Base-by-base conservation (phyloP, 345 rosid species). In the Salix arbutifolia region DNA sequence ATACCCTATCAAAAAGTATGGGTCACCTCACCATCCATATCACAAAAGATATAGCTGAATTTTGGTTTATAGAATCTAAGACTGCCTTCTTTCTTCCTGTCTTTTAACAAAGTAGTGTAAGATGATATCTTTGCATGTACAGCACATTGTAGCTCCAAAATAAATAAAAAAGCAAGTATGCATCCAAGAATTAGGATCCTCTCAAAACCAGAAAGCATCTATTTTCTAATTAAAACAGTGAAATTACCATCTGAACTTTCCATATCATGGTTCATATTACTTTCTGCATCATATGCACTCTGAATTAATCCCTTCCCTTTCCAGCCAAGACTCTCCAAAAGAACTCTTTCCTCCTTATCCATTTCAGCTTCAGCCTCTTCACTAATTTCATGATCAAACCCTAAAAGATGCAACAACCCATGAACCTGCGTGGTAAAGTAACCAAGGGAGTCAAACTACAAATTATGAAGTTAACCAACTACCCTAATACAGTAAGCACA, bases 301-400 rank as follows among this genome's bases (percentile, higher is more conserved):
- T 88, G 91, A 85, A 96, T 93, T 48, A 96, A 84, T 76, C 99
- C 97, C 83, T 96, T 96, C 48, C 98, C 99, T 77, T 86, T 91
- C 99, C 99, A 93, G 37, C 94, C 96, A 72, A 96, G 97, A 80
- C 87, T 88, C 77, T 89, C 87, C 67, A 93, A 78, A 81, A 96
- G 87, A 73, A 82, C 69, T 83, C 87, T 92, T 80, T 96, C 99
- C 78, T 88, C 93, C 82, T 89, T 85, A 84, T 93, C 98, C 99
- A 93, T 96, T 86, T 96, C 98, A 83, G 84, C 84, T 86, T 96
- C 98, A 69, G 98, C 99, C 79, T 90, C 96, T 65, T 91, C 94
- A 21, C 97, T 88, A 65, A 96, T 78, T 85, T 96, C 99, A 80
- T 93, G 99, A 89, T 93, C 99, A 82, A 96, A 96, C 21, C 98